Base-by-base conservation (phyloP, 148 eudicot species). In the Mesembryanthemum crystallinum region DNA sequence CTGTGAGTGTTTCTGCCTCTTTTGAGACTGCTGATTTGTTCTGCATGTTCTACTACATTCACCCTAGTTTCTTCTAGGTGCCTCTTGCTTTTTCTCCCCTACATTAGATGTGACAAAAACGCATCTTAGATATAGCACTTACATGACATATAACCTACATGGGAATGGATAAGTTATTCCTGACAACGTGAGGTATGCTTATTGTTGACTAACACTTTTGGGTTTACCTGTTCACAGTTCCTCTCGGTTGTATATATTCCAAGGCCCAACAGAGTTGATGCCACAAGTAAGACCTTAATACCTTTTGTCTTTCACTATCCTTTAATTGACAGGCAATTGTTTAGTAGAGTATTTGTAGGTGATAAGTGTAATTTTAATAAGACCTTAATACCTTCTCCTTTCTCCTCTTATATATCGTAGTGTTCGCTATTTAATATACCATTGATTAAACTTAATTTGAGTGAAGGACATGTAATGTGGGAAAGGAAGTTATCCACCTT, bases 241-340 rank as follows among this genome's bases (percentile, higher is more conserved):
- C 32, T 83, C 99, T 65, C 93, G 99, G 72, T 76, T 96, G 71
- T 92, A 96, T 86, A 87, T 96, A 86, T 77, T 96, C 55, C 93
- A 96, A 88, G 99, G 99, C 32, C 99, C 99, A 58, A 73, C 90
- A 80, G 99, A 96, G 57, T 80, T 96, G 80, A 96, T 92, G 99
- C 94, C 85, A 64, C 92, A 86, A 10, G 99, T 96, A 84, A 92
- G 92, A 74, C n/a, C 39, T 42, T 57, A 43, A 9, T 71, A 33
- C 30, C 18, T 64, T 57, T 39, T 33, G 6, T 21, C 23, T 47
- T 43, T 57, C 25, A 25, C 61, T 71, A 51, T 62, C 17, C n/a
- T 17, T 1, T 8, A 17, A 39, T 30, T 23, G 0, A 55, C 67
- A 54, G 17, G 51, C 18, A 35, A 35, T 35, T 3, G 39, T 35